Evolutionary conservation across 441 rosid species (phyloP).

Genomic region (Breynia disticha): DNA sequence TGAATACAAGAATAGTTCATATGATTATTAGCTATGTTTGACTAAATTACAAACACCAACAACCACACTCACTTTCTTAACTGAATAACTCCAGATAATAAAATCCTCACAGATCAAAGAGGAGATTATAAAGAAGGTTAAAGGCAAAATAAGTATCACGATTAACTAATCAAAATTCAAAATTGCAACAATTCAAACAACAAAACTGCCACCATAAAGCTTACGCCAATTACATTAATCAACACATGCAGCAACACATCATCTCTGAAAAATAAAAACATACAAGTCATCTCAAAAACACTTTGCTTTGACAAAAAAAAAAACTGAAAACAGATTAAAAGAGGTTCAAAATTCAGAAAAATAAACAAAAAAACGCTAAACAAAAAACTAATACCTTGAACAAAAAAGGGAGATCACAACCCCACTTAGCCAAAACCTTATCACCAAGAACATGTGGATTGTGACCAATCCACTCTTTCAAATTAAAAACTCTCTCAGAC

Average conservation of each 20-base stretch:
- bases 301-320: not conserved
- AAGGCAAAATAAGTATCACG: too few species aligned
- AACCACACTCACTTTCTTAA: too few species aligned
- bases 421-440: slow-evolving; percentile 59
- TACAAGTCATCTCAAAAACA: too few species aligned
- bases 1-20: too few species aligned
- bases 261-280: too few species aligned
- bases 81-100: too few species aligned
- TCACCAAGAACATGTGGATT: slow-evolving; percentile 54
- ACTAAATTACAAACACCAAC: too few species aligned
- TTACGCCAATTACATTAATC: not conserved
- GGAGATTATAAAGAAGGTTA: too few species aligned
- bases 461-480: slow-evolving; percentile 54
- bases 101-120: too few species aligned
- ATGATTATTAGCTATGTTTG: too few species aligned
- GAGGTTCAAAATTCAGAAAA: not conserved
- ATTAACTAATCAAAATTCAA: not conserved
- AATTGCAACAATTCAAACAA: not conserved
- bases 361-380: not conserved
- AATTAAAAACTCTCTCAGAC: slow-evolving; percentile 16
- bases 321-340: not conserved
- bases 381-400: slow-evolving; percentile 43
- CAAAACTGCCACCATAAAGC: not conserved
- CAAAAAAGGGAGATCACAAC: slow-evolving; percentile 70
- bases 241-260: not conserved